These are phyloP conservation scores for Berkeleyomyces basicola DNA, from an alignment of 2,329 filamentous ascomycete genomes.

Conservation along the genomic window DNA sequence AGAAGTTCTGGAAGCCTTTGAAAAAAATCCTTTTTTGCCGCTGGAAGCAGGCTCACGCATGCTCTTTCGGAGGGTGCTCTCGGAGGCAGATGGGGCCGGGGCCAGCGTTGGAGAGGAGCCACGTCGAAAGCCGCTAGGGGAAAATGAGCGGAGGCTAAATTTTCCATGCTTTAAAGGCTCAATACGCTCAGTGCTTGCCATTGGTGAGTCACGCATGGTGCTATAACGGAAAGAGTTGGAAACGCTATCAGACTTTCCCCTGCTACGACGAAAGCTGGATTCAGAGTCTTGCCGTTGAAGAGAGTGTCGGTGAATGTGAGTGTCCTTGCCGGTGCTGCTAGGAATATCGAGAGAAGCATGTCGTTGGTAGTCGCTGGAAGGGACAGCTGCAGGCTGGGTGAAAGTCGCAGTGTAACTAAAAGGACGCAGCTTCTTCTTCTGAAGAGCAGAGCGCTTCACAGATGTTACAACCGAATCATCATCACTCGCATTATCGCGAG, in stretches of 20 bases:
- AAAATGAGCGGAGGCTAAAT: constrained; percentile 55
- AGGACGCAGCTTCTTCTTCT: constrained; percentile 10
- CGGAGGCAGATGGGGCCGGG: constrained; percentile 24
- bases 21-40: constrained; percentile 26
- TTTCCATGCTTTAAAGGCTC: constrained; percentile 31
- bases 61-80: constrained; percentile 25
- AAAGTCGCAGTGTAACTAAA: constrained; percentile 6
- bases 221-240: constrained; percentile 6
- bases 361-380: background rate
- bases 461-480: background rate
- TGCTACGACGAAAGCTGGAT: constrained; percentile 12
- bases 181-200: constrained; percentile 35
- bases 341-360: background rate
- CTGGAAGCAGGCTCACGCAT: constrained; percentile 23
- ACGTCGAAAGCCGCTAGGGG: constrained; percentile 37
- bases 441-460: background rate
- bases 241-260: background rate
- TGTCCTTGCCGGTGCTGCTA: background rate
- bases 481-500: constrained; percentile 1
- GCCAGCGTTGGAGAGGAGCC: constrained; percentile 30
- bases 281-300: constrained; percentile 11
- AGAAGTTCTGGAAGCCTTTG: constrained; percentile 20
- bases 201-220: constrained; percentile 26
- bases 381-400: background rate
- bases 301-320: background rate